Evolutionary conservation across 169 alveolate genomes (phyloP).

Genomic region (Blepharisma undulans): DNA sequence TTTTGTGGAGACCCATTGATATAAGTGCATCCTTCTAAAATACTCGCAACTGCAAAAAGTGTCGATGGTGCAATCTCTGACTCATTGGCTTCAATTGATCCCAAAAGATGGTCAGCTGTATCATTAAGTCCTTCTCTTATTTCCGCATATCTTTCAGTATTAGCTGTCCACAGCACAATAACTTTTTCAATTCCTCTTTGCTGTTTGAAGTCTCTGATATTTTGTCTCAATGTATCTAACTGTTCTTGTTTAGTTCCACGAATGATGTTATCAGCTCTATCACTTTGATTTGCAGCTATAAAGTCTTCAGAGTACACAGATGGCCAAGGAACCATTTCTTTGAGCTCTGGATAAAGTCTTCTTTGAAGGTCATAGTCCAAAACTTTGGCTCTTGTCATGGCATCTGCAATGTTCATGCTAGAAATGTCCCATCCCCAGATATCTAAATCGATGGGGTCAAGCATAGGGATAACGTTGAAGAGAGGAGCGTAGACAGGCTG

Average conservation of each 20-base stretch:
- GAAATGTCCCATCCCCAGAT: conserved; percentile 92
- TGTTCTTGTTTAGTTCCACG: conserved; percentile 79
- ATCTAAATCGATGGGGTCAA: conserved; percentile 86
- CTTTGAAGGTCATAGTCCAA: conserved; percentile 81
- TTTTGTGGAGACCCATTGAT: conserved; percentile 93
- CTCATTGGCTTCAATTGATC: conserved; percentile 71
- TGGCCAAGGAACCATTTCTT: conserved; percentile 78
- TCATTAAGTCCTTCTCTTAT: conserved; percentile 75
- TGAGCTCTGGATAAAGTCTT: conserved; percentile 70
- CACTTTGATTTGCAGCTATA: conserved; percentile 88
- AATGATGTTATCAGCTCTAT: conserved; percentile 87
- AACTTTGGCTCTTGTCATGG: conserved; percentile 87
- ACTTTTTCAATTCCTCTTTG: conserved; percentile 80
- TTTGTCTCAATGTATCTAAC: conserved; percentile 77
- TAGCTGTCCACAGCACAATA: conserved; percentile 91
- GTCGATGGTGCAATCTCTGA: conserved; percentile 86
- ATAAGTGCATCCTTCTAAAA: conserved; percentile 83
- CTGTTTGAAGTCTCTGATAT: conserved; percentile 83
- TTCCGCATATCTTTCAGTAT: conserved; percentile 89
- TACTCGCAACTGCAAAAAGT: conserved; percentile 86
- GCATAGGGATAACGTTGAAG: conserved; percentile 82
- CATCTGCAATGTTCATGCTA: conserved; percentile 79
- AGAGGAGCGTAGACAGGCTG: conserved; percentile 83
- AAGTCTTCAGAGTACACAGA: conserved; percentile 84
- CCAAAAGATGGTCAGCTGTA: conserved; percentile 78